Base-by-base conservation (phyloP, 352 stramenopile genomes). In the Pythium rhizo-oryzae region DNA sequence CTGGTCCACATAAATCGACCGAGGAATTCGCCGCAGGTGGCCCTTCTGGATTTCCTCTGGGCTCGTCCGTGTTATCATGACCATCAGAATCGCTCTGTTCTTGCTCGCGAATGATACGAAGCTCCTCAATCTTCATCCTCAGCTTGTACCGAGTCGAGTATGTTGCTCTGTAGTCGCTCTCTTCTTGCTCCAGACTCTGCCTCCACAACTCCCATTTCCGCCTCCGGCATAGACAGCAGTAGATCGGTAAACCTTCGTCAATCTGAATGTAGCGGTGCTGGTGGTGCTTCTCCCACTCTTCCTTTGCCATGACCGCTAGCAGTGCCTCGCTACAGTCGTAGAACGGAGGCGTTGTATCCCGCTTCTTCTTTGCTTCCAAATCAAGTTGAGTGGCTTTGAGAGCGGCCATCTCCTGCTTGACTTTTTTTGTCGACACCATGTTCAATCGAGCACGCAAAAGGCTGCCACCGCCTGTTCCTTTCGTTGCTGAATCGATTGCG, bases 211-310 rank as follows among this genome's bases (percentile, higher is more conserved):
- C 82, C 82, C 82, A 92, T 35, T 85, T 86, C n/a, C 72, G 62
- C 19, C 82, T 67, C 23, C 84, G 76, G 60, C 82, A 92, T 23
- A 92, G 50, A 50, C 84, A 91, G 62, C 84, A 92, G 62, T 81
- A 91, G 4, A 83, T 13, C 0, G 76, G 75, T 4, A 80, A 18
- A 54, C 24, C 44, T 3, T 64, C 24, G 0, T 62, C 24, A 33
- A 82, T 69, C 4, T 72, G 77, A 54, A 92, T 89, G 16, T 80
- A 80, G 24, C 82, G 81, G 61, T 92, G 84, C 2, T 91, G 84
- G 35, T 92, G 82, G 12, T 89, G 77, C 49, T 82, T 88, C 63
- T 89, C 79, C 84, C 84, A 92, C 39, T 85, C 70, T 53, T 91
- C 79, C 56, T 81, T 89, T 0, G 63, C 28, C 11, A 67, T 55